These are phyloP conservation scores for Yarrowia keelungensis DNA, from an alignment of 805 yeast genomes.

Conservation along the genomic window DNA sequence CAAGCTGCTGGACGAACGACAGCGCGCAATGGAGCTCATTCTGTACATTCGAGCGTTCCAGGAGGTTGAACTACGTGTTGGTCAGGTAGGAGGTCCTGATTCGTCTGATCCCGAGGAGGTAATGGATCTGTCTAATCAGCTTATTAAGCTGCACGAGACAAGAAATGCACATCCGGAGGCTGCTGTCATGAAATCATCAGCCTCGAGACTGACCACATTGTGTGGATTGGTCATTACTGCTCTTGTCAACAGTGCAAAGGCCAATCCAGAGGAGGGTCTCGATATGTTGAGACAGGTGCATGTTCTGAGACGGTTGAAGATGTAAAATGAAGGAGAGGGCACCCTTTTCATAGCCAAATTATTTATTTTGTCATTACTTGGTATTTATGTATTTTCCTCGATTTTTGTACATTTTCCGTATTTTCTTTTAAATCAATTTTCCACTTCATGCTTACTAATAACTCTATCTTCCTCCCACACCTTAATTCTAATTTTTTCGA, in stretches of 20 bases:
- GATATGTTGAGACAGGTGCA: slow-evolving; percentile 27
- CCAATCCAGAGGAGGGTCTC: slow-evolving; percentile 9
- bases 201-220: slow-evolving; percentile 4
- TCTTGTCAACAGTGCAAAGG: slow-evolving; percentile 4
- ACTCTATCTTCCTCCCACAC: slow-evolving; percentile 21
- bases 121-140: slow-evolving; percentile 19
- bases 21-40: slow-evolving; percentile 26
- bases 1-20: slow-evolving; percentile 4
- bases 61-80: slow-evolving; percentile 25
- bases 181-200: slow-evolving; percentile 13
- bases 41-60: slow-evolving; percentile 28
- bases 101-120: slow-evolving; percentile 26
- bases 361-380: background rate
- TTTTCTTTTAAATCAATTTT: too few species aligned
- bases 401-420: background rate
- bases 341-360: background rate
- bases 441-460: slow-evolving; percentile 1
- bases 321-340: background rate
- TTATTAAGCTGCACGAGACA: slow-evolving; percentile 17
- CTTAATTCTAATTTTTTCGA: slow-evolving; percentile 26
- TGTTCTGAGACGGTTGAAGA: slow-evolving; percentile 13
- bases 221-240: slow-evolving; percentile 16
- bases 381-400: too few species aligned
- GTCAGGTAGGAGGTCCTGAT: background rate
- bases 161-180: slow-evolving; percentile 14